Percentiles rank a stretch among this genome's conserved stretches.
Evolutionary conservation across 345 rosid genomes (phyloP).

Genomic region (Geranium brycei): DNA sequence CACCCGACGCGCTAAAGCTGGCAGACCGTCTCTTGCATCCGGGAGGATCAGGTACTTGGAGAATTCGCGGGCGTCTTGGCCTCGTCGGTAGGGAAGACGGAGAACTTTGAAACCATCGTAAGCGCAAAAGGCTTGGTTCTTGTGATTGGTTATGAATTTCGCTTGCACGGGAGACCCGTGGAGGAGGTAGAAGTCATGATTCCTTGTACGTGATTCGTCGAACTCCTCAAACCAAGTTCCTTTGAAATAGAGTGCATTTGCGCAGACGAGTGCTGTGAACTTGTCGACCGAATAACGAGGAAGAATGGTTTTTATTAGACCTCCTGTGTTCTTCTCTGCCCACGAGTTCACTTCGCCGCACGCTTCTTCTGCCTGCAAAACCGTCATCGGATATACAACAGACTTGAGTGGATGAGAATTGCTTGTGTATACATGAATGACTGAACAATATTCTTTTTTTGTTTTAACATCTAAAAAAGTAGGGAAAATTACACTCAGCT

Average conservation of each 20-base stretch:
- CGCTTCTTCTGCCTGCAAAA: neutral
- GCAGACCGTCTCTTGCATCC: constrained; percentile 5
- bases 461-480: too few relatives aligned
- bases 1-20: constrained; percentile 2
- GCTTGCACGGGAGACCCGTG: constrained; percentile 2
- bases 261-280: neutral
- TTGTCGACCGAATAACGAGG: neutral
- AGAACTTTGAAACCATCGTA: constrained; percentile 7
- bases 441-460: too few relatives aligned
- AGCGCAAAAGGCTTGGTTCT: neutral
- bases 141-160: constrained; percentile 7
- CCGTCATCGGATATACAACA: too few relatives aligned
- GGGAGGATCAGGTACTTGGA: constrained; percentile 1
- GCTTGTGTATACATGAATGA: too few relatives aligned
- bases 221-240: constrained; percentile 4
- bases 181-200: constrained; percentile 4
- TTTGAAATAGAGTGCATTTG: constrained; percentile 12
- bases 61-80: constrained; percentile 1
- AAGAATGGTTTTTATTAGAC: constrained; percentile 10
- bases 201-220: neutral
- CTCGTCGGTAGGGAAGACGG: neutral
- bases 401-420: too few relatives aligned
- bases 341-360: constrained; percentile 6
- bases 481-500: too few relatives aligned
- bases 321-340: constrained; percentile 9